Base-by-base conservation (phyloP, 306 rosid genomes). In the Cucurbita ficifolia region DNA sequence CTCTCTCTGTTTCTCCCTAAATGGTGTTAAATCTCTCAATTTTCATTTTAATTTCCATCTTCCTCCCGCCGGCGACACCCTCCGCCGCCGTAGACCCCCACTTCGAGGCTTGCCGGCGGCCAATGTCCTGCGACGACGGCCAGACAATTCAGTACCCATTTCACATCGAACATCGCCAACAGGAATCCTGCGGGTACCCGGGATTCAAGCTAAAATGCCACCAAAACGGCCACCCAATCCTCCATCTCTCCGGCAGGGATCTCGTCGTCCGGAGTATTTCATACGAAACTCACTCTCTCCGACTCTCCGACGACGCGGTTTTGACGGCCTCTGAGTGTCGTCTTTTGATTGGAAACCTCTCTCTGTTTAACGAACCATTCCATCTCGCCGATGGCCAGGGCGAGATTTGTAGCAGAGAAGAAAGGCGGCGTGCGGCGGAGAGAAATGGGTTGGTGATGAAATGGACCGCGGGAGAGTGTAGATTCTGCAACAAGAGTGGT, bases 91-190 rank as follows among this genome's bases (percentile, higher is more conserved):
- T 58, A 0, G 78, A 90, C 10, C 73, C 22, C 3, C 9, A 50
- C 3, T 90, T 56, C 72, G 11, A 35, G 21, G 55, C 76, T 5
- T 90, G 96, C 81, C 43, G 58, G 0, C 76, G 45, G 0, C 79
- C 82, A 29, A 16, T 5, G 50, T 33, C 55, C 51, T 90, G 96
- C 8, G 85, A 82, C 16, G 54, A 79, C 0, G 54, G 61, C 73
- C 86, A 53, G 39, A 22, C 0, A 14, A 86, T 90, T 45, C 79
- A 22, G 17, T 90, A 78, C 79, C 94, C 94, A 0, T 90, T 88
- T 49, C 82, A 67, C 81, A 82, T 84, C 11, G 0, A 13, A 10
- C 78, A 75, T 17, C 8, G 0, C 36, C 87, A 88, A 70, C 0
- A 58, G 21, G 0, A 77, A 17, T 83, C 46, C 19, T 85, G 94